Evolutionary conservation across 805 yeast species (phyloP), one percentile per base, ranked within the genome.

Genomic region (Metschnikowia kunwiensis): DNA sequence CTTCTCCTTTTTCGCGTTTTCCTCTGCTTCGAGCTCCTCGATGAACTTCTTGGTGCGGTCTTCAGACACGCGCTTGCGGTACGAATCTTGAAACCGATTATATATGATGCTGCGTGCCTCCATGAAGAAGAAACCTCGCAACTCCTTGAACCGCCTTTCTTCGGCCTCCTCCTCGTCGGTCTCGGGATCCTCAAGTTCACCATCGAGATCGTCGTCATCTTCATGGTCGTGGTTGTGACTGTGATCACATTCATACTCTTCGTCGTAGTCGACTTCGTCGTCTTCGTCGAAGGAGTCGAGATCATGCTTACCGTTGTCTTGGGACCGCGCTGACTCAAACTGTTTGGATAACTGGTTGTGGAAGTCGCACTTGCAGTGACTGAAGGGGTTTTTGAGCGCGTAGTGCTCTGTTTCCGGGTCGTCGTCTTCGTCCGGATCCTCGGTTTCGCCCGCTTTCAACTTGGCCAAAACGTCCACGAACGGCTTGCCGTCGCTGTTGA

Each of bases 11-110:
- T 78, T 75, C 30, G 78, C 77, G 31, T 63, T 64, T 44, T 80
- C 82, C 58, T 82, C 91, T 6, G 78, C 80, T 46, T 82, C 88
- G 29, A 82, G 63, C 51, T 83, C 91, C 53, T 73, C 78, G 41
- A 83, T 68, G 44, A 83, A 67, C 41, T 72, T 75, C 39, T 71
- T 64, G 8, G 82, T 73, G 40, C 81, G 71, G 49, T 84, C 93
- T 42, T 82, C 86, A 9, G 95, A 89, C 31, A 83, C 76, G 46
- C 78, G 82, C 50, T 82, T 89, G 43, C 84, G 83, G 54, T 81
- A 88, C 0, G 95, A 86, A 20, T 74, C 77, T 51, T 84, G 68
- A 21, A 89, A 74, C 29, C 87, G 74, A 47, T 77, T 32, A 7
- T 27, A 26, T 15, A 37, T 37, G 13, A 37, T 69, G 35, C 86